phyloP scores from a whole-genome alignment of 75 land plant genomes.

The Chamaecyparis obtusa region DNA sequence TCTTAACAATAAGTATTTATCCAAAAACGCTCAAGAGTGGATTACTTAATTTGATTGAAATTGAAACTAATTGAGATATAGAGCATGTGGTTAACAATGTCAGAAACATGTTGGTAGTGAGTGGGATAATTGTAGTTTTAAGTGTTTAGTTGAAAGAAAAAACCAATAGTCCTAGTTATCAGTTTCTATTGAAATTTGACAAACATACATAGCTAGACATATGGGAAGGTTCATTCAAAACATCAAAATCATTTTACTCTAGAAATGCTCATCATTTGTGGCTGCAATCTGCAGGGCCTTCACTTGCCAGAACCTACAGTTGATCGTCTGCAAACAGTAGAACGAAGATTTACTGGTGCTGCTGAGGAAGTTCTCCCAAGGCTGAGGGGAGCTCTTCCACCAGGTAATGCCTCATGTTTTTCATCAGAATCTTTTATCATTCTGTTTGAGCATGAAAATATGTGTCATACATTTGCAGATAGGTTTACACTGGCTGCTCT shows the following conservation, averaged over 20 bases:
- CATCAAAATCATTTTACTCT: background rate
- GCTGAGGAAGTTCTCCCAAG: conserved; percentile 83
- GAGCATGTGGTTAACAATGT: background rate
- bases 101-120: background rate
- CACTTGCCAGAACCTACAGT: conserved; percentile 63
- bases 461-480: conserved; percentile 41
- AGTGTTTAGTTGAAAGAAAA: background rate
- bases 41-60: too few relatives aligned
- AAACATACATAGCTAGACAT: background rate
- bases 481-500: conserved; percentile 62
- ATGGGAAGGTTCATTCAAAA: background rate
- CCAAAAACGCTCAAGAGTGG: too few relatives aligned
- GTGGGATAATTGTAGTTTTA: background rate
- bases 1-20: too few relatives aligned
- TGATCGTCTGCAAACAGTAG: conserved; percentile 81
- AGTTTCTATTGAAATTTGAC: background rate
- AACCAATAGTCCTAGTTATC: background rate
- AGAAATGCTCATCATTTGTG: background rate
- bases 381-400: conserved; percentile 78
- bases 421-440: background rate
- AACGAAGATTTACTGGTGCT: conserved; percentile 77
- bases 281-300: conserved; percentile 56
- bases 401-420: conserved; percentile 36
- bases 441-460: background rate
- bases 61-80: background rate